These are phyloP conservation scores for Picea glauca DNA, from an alignment of 75 land plant species.

Conservation along the genomic window DNA sequence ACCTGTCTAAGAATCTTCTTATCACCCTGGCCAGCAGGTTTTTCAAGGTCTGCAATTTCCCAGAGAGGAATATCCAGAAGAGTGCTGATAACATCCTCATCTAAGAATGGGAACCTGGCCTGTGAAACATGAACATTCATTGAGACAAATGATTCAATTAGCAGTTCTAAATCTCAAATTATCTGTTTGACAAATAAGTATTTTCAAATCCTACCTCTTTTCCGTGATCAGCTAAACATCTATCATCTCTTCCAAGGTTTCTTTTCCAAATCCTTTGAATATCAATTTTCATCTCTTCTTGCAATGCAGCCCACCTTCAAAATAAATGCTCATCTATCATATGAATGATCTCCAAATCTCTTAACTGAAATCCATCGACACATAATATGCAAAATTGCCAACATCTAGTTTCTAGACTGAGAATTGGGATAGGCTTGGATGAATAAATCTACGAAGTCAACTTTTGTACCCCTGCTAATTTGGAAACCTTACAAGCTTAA, in stretches of 20 bases:
- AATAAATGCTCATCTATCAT: neutral
- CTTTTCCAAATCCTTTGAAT: conserved; percentile 98
- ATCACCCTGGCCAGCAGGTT: conserved; percentile 84
- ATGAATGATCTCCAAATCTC: neutral
- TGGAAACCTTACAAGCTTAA: neutral
- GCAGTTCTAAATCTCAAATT: neutral
- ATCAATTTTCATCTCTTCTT: conserved; percentile 92
- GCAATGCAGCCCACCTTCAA: conserved; percentile 68
- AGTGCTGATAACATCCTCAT: conserved; percentile 83
- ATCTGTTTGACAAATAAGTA: neutral
- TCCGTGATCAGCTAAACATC: conserved; percentile 91
- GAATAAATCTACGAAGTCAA: neutral
- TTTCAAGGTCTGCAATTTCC: conserved; percentile 77
- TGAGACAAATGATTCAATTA: neutral
- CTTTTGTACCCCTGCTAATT: neutral
- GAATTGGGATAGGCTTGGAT: neutral
- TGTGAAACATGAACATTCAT: conserved; percentile 17
- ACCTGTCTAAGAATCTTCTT: conserved; percentile 97
- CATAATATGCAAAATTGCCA: neutral
- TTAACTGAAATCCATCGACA: neutral
- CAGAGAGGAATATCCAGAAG: conserved; percentile 75
- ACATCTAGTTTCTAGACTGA: neutral
- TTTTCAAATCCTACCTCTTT: conserved; percentile 65
- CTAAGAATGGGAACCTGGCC: conserved; percentile 97
- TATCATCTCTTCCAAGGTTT: conserved; percentile 95